A percentile compares a stretch with the other conserved stretches of the same genome.
These are phyloP conservation scores for Komagataella kurtzmanii DNA, from an alignment of 805 yeast species.

Conservation along the genomic window DNA sequence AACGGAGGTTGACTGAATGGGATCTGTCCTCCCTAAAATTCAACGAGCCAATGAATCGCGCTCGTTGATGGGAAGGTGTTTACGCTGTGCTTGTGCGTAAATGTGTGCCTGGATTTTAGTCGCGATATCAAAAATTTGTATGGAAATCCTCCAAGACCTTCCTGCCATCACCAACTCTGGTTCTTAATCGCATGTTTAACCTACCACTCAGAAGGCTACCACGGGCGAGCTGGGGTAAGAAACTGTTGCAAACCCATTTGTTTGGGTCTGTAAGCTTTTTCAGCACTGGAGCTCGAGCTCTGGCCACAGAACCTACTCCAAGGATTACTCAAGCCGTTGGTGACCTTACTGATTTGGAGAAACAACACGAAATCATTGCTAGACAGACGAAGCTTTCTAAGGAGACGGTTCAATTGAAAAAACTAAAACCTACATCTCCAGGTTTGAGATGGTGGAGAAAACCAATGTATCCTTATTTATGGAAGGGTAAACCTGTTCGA, in stretches of 20 bases:
- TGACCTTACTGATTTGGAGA: conserved; percentile 61
- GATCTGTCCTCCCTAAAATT: not conserved
- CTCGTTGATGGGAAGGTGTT: not conserved
- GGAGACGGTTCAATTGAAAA: conserved; percentile 58
- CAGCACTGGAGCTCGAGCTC: conserved; percentile 14
- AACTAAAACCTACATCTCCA: conserved; percentile 72
- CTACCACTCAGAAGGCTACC: not conserved
- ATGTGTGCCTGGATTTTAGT: not conserved
- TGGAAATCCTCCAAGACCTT: not conserved
- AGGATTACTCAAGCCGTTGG: conserved; percentile 27
- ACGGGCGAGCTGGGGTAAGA: not conserved
- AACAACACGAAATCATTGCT: conserved; percentile 58
- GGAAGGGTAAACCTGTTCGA: conserved; percentile 72
- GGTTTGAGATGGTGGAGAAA: conserved; percentile 80
- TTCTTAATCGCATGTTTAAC: not conserved
- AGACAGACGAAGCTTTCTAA: conserved; percentile 64
- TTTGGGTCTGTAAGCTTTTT: not conserved
- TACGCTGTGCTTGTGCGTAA: not conserved
- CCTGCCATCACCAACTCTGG: not conserved
- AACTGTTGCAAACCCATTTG: not conserved
- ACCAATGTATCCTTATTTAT: conserved; percentile 78
- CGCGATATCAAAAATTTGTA: not conserved
- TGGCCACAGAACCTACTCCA: conserved; percentile 18
- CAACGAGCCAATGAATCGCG: not conserved
- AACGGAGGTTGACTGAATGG: not conserved